Conservation (phyloP, 2,329 filamentous ascomycete species). For the Colletotrichum liaoningense region DNA sequence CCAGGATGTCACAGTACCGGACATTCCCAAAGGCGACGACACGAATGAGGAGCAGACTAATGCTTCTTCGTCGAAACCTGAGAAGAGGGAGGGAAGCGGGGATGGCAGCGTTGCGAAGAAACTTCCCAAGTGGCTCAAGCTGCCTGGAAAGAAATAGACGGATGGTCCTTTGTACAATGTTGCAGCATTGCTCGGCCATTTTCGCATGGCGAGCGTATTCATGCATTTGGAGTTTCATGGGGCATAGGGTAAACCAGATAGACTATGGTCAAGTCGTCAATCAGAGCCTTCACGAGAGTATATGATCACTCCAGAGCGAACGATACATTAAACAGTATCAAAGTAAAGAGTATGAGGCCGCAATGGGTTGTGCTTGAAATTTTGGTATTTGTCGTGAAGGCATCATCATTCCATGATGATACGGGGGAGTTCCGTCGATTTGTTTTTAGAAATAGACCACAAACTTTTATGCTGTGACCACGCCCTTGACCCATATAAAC, state of each 20-base stretch:
- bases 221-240: neutral
- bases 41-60: constrained; percentile 50
- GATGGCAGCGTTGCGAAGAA: constrained; percentile 53
- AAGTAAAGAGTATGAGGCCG: neutral
- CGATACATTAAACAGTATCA: neutral
- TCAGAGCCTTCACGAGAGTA: neutral
- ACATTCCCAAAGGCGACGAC: constrained; percentile 55
- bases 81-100: constrained; percentile 51
- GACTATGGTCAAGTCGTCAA: neutral
- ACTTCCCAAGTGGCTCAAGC: constrained; percentile 78
- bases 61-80: constrained; percentile 43
- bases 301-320: neutral
- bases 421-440: constrained; percentile 38
- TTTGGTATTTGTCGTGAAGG: constrained; percentile 50
- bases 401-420: constrained; percentile 46
- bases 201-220: neutral
- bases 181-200: neutral
- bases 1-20: constrained; percentile 73
- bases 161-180: constrained; percentile 43
- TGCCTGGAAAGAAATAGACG: constrained; percentile 75
- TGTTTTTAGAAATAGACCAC: constrained; percentile 31
- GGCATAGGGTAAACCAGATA: neutral
- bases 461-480: constrained; percentile 44
- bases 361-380: constrained; percentile 36
- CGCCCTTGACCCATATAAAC: constrained; percentile 45